Evolutionary conservation across 768 basidiomycete genomes (phyloP).

Genomic region (Tylopilus balloui): DNA sequence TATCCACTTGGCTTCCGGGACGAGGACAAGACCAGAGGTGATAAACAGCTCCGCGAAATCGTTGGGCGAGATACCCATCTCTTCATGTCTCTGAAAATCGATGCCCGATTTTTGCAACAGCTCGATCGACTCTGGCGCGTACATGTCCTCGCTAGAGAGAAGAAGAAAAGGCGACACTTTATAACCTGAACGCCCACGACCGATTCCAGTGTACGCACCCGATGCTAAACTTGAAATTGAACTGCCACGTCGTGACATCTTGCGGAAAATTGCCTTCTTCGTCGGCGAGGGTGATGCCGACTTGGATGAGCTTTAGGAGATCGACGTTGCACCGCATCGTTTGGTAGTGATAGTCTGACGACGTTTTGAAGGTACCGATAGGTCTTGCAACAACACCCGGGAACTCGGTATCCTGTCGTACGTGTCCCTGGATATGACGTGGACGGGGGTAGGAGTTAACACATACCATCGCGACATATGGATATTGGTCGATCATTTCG

Average conservation of each 20-base stretch:
- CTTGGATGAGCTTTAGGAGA: constrained; percentile 94
- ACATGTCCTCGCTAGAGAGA: constrained; percentile 86
- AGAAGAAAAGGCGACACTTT: background rate
- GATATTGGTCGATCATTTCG: constrained; percentile 82
- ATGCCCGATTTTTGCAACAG: constrained; percentile 92
- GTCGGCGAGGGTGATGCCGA: constrained; percentile 92
- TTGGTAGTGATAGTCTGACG: constrained; percentile 98
- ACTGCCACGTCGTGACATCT: constrained; percentile 96
- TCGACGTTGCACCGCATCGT: constrained; percentile 99
- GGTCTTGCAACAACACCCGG: constrained; percentile 97
- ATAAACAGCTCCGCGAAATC: constrained; percentile 97
- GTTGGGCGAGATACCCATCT: constrained; percentile 86
- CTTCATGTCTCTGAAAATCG: constrained; percentile 91
- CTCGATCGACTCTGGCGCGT: constrained; percentile 95
- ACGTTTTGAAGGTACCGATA: constrained; percentile 93
- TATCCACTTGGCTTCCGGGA: constrained; percentile 90
- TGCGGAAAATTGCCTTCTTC: constrained; percentile 89
- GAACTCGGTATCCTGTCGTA: constrained; percentile 89
- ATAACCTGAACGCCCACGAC: background rate
- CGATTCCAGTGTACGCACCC: constrained; percentile 53
- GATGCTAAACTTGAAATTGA: constrained; percentile 93
- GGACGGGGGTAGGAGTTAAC: constrained; percentile 16
- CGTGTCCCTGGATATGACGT: constrained; percentile 1
- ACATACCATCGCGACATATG: constrained; percentile 90
- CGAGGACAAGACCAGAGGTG: constrained; percentile 88